Conservation (phyloP, 1,284 basidiomycete genomes). For the Termitomyces sp. region DNA sequence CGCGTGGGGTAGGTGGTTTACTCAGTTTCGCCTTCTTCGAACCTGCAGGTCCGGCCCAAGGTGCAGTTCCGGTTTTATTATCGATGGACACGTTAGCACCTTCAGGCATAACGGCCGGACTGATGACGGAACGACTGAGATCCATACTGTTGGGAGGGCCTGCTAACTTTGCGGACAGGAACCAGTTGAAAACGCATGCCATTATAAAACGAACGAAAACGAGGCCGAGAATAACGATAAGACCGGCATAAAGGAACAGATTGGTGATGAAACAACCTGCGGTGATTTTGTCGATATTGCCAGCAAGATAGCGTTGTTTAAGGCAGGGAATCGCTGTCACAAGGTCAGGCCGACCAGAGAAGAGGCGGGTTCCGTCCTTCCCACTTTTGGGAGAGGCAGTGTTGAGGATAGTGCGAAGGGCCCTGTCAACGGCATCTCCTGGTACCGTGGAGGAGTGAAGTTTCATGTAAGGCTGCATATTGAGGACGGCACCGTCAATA, state of each 20-base stretch:
- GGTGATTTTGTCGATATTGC: conserved; percentile 94
- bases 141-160: conserved; percentile 65
- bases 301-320: conserved; percentile 81
- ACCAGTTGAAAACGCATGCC: conserved; percentile 98
- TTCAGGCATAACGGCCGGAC: conserved; percentile 92
- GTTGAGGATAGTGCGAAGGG: conserved; percentile 73
- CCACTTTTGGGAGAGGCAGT: conserved; percentile 52
- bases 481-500: conserved; percentile 90
- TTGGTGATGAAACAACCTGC: conserved; percentile 93
- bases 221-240: conserved; percentile 88
- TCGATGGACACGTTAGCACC: conserved; percentile 90
- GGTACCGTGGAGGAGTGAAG: conserved; percentile 67
- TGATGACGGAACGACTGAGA: conserved; percentile 74
- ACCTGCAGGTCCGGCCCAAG: conserved; percentile 70
- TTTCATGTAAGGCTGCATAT: conserved; percentile 83
- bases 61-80: conserved; percentile 87
- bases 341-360: conserved; percentile 68
- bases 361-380: conserved; percentile 87
- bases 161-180: conserved; percentile 77
- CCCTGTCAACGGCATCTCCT: conserved; percentile 77
- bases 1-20: conserved; percentile 35
- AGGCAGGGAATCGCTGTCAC: conserved; percentile 75
- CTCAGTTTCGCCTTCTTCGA: conserved; percentile 44
- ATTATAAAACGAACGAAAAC: conserved; percentile 92
- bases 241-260: conserved; percentile 87